Percentiles rank a stretch among this genome's conserved stretches.
Conservation (phyloP, 495 filamentous ascomycete genomes). For the Tetracladium marchalianum region DNA sequence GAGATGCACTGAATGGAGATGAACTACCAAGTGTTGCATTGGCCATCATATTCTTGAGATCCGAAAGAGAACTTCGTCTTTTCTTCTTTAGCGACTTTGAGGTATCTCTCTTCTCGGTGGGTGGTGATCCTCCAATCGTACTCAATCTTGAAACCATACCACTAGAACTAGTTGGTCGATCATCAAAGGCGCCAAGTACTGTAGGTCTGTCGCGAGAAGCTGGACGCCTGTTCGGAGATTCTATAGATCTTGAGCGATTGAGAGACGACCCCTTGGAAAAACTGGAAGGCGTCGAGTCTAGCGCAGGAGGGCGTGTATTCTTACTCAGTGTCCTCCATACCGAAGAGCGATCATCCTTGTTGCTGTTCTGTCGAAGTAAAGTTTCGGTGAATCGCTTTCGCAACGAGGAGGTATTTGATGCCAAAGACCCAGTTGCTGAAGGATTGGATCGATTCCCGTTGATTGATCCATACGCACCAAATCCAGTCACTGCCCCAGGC, state of each 20-base stretch:
- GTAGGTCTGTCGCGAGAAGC: constrained; percentile 56
- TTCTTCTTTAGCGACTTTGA: constrained; percentile 55
- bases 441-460: constrained; percentile 35
- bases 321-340: constrained; percentile 90
- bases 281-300: constrained; percentile 45
- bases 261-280: constrained; percentile 50
- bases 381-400: constrained; percentile 71
- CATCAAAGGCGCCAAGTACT: constrained; percentile 52
- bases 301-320: constrained; percentile 46
- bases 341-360: constrained; percentile 55
- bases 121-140: constrained; percentile 37
- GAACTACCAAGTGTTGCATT: constrained; percentile 32
- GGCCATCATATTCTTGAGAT: constrained; percentile 58
- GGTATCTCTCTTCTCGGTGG: constrained; percentile 29
- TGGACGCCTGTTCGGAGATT: constrained; percentile 48
- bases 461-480: constrained; percentile 31
- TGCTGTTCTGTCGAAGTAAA: constrained; percentile 68
- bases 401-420: constrained; percentile 69
- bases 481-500: constrained; percentile 29
- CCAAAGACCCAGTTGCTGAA: constrained; percentile 35
- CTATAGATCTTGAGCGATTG: constrained; percentile 72
- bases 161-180: constrained; percentile 37
- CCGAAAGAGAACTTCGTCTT: constrained; percentile 83
- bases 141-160: constrained; percentile 22
- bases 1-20: constrained; percentile 15